A percentile compares a stretch with the other conserved stretches of the same genome.
Evolutionary conservation across 2,329 filamentous ascomycete genomes (phyloP).

Genomic region (Fusarium sp.): DNA sequence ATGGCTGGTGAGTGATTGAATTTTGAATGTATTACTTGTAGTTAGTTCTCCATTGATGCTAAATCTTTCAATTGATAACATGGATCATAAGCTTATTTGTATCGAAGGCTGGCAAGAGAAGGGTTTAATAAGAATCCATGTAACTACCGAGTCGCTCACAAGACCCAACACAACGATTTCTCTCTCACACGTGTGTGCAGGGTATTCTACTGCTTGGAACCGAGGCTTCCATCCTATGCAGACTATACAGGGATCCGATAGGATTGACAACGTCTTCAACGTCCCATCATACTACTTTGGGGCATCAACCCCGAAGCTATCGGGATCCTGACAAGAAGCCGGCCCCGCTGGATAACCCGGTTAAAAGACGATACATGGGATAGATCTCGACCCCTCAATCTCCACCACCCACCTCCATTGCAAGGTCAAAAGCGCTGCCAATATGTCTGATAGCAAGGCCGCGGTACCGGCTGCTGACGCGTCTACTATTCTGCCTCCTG

Average conservation of each 20-base stretch:
- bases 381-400: not conserved
- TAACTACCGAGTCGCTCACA: no score
- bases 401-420: not conserved
- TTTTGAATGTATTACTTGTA: no score
- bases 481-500: constrained; percentile 17
- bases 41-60: no score
- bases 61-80: no score
- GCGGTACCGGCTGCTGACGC: not conserved
- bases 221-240: not conserved
- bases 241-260: not conserved
- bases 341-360: not conserved
- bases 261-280: not conserved
- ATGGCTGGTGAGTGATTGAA: no score
- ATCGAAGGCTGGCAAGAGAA: no score
- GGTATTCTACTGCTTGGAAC: not conserved
- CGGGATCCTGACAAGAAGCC: not conserved
- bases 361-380: not conserved
- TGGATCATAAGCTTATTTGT: no score
- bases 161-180: not conserved
- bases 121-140: no score
- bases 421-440: not conserved
- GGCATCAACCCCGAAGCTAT: not conserved
- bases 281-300: not conserved
- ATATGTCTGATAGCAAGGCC: not conserved
- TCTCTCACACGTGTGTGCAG: not conserved